Conservation (phyloP, 2,329 filamentous ascomycete genomes). For the Cylindrodendrum hubeiense region DNA sequence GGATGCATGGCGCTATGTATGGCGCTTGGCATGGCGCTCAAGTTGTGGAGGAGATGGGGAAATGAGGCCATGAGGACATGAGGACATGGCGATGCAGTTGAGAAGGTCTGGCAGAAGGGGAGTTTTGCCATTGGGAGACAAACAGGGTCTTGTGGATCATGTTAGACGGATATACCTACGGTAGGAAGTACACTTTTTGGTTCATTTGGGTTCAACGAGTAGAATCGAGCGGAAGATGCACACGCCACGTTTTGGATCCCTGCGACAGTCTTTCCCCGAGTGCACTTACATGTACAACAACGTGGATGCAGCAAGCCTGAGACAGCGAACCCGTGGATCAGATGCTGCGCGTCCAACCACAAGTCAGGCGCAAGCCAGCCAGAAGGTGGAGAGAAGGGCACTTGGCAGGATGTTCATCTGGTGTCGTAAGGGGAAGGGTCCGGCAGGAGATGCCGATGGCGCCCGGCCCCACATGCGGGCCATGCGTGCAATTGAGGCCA, state of each 20-base stretch:
- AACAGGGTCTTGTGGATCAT: background rate
- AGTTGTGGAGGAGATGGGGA: no score
- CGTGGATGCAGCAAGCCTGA: background rate
- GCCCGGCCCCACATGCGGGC: constrained; percentile 23
- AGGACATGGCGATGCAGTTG: background rate
- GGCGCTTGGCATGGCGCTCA: no score
- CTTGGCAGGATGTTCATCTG: constrained; percentile 21
- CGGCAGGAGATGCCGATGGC: constrained; percentile 35
- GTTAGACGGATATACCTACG: background rate
- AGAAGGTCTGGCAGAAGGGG: background rate
- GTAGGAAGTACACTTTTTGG: background rate
- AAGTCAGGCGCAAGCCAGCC: background rate
- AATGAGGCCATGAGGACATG: no score
- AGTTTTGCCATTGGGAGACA: background rate
- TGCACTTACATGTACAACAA: background rate
- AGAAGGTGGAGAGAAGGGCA: constrained; percentile 1
- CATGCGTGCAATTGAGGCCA: background rate
- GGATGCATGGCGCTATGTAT: background rate
- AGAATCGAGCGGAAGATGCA: background rate
- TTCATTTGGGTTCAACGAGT: background rate
- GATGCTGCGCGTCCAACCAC: background rate
- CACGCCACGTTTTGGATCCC: background rate
- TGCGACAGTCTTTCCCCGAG: background rate
- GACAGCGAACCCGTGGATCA: background rate
- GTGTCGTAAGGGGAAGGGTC: constrained; percentile 26